These are phyloP conservation scores for Tetrahymena malaccensis DNA, from an alignment of 73 alveolate species.

Conservation along the genomic window DNA sequence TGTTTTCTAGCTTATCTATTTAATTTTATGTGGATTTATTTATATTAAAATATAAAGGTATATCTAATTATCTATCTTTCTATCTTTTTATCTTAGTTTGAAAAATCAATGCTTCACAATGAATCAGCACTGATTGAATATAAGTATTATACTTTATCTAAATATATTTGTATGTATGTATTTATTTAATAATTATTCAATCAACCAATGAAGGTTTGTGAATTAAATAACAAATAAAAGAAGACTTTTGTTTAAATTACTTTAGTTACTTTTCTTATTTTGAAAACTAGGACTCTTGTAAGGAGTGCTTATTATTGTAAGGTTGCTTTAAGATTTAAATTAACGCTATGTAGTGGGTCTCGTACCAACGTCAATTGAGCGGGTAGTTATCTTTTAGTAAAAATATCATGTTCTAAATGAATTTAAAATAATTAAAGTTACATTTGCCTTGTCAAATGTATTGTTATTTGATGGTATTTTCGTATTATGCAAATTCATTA, in stretches of 20 bases:
- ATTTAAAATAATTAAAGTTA: not conserved
- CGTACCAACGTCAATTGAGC: not conserved
- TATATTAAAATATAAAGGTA: not conserved
- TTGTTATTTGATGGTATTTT: not conserved
- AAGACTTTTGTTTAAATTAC: not conserved
- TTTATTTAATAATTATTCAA: not conserved
- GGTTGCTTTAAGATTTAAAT: not conserved
- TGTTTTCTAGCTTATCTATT: not conserved
- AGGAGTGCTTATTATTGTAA: not conserved
- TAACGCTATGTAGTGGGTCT: not conserved
- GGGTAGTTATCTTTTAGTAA: not conserved
- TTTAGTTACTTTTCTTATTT: not conserved
- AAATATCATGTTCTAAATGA: not conserved
- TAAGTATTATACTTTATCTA: not conserved
- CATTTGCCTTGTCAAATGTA: not conserved
- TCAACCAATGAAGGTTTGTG: not conserved
- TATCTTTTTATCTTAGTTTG: not conserved
- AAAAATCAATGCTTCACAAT: too few relatives aligned
- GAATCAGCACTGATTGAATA: not conserved
- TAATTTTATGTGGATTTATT: not conserved
- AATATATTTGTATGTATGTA: not conserved
- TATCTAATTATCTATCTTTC: not conserved
- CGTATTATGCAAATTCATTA: not conserved
- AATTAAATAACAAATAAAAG: not conserved
- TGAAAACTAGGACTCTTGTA: not conserved